Evolutionary conservation across 345 rosid species (phyloP).

Genomic region (Salix brachista): DNA sequence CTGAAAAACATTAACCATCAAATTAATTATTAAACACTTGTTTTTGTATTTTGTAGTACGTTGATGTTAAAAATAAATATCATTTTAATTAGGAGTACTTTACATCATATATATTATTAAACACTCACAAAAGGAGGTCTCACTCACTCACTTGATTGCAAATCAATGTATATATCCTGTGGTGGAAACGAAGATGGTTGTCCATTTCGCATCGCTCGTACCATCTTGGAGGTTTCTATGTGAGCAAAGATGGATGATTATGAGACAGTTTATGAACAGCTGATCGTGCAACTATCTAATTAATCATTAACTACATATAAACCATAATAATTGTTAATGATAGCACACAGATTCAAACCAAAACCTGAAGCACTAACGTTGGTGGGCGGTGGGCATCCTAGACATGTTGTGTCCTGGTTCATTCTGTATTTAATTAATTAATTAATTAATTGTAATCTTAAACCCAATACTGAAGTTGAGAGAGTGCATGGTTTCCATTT

Average conservation of each 20-base stretch:
- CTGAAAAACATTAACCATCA: too few species aligned
- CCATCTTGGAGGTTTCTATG: neutral
- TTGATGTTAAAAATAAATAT: too few species aligned
- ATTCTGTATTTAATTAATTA: too few species aligned
- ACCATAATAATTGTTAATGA: neutral
- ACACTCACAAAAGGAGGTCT: too few species aligned
- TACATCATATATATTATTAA: too few species aligned
- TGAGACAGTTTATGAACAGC: neutral
- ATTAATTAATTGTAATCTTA: too few species aligned
- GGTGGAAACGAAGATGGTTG: neutral
- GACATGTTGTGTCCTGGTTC: neutral
- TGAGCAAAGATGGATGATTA: neutral
- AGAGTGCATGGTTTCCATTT: too few species aligned
- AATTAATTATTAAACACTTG: too few species aligned
- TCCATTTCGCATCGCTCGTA: neutral
- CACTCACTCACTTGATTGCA: neutral
- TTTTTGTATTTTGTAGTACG: too few species aligned
- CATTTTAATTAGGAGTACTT: too few species aligned
- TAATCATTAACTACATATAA: too few species aligned
- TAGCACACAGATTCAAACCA: neutral
- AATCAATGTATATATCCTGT: neutral
- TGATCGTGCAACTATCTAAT: neutral
- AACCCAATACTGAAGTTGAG: too few species aligned
- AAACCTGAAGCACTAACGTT: neutral
- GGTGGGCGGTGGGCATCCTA: neutral